These are phyloP conservation scores for Rhodomyrtus tomentosa DNA, from an alignment of 345 rosid genomes.

Conservation along the genomic window DNA sequence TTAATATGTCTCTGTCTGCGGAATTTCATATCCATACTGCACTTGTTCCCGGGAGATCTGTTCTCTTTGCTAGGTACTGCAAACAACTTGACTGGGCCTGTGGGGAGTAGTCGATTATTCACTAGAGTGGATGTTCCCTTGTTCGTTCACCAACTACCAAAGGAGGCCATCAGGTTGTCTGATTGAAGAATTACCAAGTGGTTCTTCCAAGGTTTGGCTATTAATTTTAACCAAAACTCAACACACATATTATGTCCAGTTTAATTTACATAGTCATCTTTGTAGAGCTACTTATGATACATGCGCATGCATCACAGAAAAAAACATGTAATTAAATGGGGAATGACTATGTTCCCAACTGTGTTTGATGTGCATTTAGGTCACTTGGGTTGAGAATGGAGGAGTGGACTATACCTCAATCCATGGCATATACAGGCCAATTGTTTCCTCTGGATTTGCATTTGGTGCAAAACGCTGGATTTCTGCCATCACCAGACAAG, in stretches of 20 bases:
- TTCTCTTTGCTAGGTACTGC: slow-evolving; percentile 32
- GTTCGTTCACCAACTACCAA: slow-evolving; percentile 6
- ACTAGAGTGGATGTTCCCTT: slow-evolving; percentile 29
- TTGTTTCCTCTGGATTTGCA: slow-evolving; percentile 27
- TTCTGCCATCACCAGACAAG: slow-evolving; percentile 10
- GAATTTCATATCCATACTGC: slow-evolving; percentile 38
- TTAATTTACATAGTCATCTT: neutral
- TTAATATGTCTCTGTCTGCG: slow-evolving; percentile 6
- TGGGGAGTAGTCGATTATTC: slow-evolving; percentile 53
- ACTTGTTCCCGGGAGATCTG: slow-evolving; percentile 21
- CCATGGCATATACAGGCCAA: slow-evolving; percentile 9
- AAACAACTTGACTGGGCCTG: slow-evolving; percentile 5
- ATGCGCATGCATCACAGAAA: neutral
- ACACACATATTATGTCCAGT: neutral
- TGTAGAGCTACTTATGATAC: neutral
- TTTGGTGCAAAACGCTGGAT: slow-evolving; percentile 51
- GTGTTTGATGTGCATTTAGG: slow-evolving; percentile 7
- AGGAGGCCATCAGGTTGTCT: slow-evolving; percentile 45
- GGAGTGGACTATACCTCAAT: slow-evolving; percentile 23
- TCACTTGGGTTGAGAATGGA: slow-evolving; percentile 47
- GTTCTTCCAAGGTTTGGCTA: slow-evolving; percentile 17
- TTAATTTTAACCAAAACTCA: neutral
- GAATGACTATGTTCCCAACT: neutral
- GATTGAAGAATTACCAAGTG: slow-evolving; percentile 19
- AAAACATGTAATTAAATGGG: neutral